Evolutionary conservation across 2,329 filamentous ascomycete species (phyloP), one percentile per base, ranked within the genome.

Genomic region (Chrysoporthe deuterocubensis): DNA sequence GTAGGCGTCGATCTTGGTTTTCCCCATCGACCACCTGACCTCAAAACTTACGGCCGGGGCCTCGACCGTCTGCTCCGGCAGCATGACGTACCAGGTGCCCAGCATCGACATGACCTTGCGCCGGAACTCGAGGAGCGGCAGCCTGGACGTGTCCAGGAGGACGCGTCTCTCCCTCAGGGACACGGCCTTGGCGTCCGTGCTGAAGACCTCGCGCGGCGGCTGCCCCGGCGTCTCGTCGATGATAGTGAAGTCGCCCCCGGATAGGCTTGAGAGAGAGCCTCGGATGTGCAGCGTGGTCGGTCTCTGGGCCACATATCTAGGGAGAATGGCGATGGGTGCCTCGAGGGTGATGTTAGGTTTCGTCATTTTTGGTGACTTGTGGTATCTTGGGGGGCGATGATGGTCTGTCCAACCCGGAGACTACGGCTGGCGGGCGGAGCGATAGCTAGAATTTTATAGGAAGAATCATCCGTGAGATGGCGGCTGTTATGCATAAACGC

Each of bases 221-320:
- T 60, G 16, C 11, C 57, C 57, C 3, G 57, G 57, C 40, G 57
- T 60, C 37, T 43, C n/a, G 57, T 60, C 37, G n/a, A 13, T 60
- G 40, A 60, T 60, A 40, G 37, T 43, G 11, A 60, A 44, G n/a
- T 60, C 57, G 37, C 37, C n/a, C 8, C 57, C 57, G 37, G 57
- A 60, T 1, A 43, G n/a, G n/a, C 57, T 43, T 40, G 37, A 26
- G 3, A 60, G 40, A 11, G 44, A 9, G 57, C 57, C 57, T 44
- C 26, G n/a, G 14, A 43, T 14, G n/a, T 58, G 56, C 34, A 58
- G 37, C 2, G 56, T 42, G 56, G 56, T 58, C 11, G 56, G 34
- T 58, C 34, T 37, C 37, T 60, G 37, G n/a, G 57, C 57, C 40
- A 60, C 57, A 43, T 43, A 60, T n/a, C 13, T 16, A 18, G 40